Evolutionary conservation across 352 stramenopile genomes (phyloP).

Genomic region (Phytophthora uliginosa): DNA sequence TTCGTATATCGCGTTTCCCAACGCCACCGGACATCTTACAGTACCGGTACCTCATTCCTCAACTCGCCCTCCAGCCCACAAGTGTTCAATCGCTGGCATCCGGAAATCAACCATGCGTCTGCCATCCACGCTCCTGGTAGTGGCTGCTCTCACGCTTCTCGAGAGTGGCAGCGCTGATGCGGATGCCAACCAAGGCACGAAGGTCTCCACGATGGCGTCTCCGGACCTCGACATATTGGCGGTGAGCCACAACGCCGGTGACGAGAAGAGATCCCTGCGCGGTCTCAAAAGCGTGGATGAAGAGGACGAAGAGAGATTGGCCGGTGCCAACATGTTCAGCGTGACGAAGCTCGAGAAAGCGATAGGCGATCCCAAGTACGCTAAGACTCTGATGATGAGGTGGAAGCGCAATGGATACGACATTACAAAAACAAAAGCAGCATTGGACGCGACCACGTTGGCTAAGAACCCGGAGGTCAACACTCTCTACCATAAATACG

Average conservation of each 20-base stretch:
- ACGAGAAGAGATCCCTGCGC: background rate
- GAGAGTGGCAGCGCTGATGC: background rate
- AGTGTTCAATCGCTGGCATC: background rate
- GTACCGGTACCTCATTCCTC: background rate
- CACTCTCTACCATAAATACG: background rate
- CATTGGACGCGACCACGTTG: background rate
- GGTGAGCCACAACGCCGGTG: background rate
- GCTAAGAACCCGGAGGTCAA: background rate
- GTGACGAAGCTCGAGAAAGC: conserved; percentile 6
- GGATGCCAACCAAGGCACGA: background rate
- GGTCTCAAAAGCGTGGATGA: background rate
- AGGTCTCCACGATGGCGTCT: background rate
- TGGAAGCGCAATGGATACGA: conserved; percentile 8
- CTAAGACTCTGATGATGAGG: conserved; percentile 11
- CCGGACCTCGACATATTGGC: background rate
- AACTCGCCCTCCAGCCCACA: background rate
- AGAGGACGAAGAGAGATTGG: background rate
- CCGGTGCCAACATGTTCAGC: conserved; percentile 16
- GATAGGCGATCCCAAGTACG: conserved; percentile 6
- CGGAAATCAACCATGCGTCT: background rate
- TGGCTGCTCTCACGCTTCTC: background rate
- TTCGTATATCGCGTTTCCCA: background rate
- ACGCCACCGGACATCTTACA: background rate
- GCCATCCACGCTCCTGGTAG: background rate
- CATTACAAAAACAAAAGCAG: background rate